phyloP scores from a whole-genome alignment of 1,139 yeast species.

The Pichia sp. region DNA sequence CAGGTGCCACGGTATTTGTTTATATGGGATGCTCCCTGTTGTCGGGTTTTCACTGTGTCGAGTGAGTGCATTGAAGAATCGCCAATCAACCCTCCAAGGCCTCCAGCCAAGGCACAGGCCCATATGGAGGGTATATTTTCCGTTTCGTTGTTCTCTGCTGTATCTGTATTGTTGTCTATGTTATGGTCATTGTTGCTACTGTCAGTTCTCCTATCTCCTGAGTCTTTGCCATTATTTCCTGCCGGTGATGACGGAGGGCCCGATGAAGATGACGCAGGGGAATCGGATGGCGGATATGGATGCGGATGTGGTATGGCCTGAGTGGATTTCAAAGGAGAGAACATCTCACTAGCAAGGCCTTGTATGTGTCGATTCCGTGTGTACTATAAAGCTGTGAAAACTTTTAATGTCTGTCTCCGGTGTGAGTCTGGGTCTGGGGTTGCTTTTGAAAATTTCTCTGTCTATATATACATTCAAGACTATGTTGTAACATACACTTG shows the following conservation, averaged over 20 bases:
- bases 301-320: conserved; percentile 17
- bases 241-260: neutral
- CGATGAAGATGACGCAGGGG: neutral
- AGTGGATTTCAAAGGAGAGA: conserved; percentile 10
- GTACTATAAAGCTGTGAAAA: neutral
- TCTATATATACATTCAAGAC: neutral
- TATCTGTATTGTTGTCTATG: neutral
- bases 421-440: neutral
- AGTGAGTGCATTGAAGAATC: conserved; percentile 92
- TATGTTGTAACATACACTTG: neutral
- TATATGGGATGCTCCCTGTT: conserved; percentile 80
- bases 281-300: neutral
- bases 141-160: neutral
- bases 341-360: neutral
- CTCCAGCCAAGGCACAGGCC: conserved; percentile 81
- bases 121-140: conserved; percentile 36
- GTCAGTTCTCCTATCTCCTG: neutral
- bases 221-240: neutral
- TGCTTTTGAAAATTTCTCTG: neutral
- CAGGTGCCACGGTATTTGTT: conserved; percentile 63
- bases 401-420: neutral
- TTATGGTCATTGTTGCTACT: neutral
- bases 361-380: neutral
- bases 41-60: conserved; percentile 94
- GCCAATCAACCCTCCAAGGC: conserved; percentile 90